A percentile compares a stretch with the other conserved stretches of the same genome.
phyloP scores from a whole-genome alignment of 306 rosid species.

The Cucurbita pepo region DNA sequence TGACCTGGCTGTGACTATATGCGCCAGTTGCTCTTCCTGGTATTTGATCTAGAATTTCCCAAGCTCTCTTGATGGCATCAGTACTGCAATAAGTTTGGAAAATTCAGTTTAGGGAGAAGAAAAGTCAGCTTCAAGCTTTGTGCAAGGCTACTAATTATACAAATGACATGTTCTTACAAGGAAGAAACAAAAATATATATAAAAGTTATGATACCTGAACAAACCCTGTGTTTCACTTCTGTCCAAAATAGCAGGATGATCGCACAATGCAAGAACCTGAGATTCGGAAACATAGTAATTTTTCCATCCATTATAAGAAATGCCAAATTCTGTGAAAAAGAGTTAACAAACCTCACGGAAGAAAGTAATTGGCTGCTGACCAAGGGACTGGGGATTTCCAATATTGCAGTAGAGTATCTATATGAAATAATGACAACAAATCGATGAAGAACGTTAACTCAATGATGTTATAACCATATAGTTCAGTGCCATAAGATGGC shows the following conservation, averaged over 20 bases:
- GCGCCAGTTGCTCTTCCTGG: slow-evolving; percentile 95
- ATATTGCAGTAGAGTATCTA: slow-evolving; percentile 90
- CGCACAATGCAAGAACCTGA: slow-evolving; percentile 82
- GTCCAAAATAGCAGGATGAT: slow-evolving; percentile 80
- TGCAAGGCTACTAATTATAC: background rate
- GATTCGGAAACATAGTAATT: slow-evolving; percentile 8
- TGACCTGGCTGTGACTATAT: slow-evolving; percentile 88
- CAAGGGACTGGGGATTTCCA: slow-evolving; percentile 93
- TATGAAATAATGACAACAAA: background rate
- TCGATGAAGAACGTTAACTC: background rate
- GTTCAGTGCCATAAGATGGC: background rate
- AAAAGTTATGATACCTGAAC: slow-evolving; percentile 55
- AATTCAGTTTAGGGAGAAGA: slow-evolving; percentile 1
- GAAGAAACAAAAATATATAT: background rate
- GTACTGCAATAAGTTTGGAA: slow-evolving; percentile 28
- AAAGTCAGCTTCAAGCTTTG: background rate
- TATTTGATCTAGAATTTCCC: slow-evolving; percentile 70
- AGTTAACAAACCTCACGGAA: slow-evolving; percentile 77
- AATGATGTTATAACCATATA: background rate
- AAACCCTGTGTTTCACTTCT: slow-evolving; percentile 75
- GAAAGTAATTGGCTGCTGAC: slow-evolving; percentile 68
- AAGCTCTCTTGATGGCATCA: slow-evolving; percentile 63
- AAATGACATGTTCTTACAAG: background rate
- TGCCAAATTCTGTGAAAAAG: background rate
- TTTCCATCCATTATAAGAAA: background rate